Evolutionary conservation across 352 stramenopile genomes (phyloP), one percentile per base, ranked within the genome.

Genomic region (Albugo laibachii): DNA sequence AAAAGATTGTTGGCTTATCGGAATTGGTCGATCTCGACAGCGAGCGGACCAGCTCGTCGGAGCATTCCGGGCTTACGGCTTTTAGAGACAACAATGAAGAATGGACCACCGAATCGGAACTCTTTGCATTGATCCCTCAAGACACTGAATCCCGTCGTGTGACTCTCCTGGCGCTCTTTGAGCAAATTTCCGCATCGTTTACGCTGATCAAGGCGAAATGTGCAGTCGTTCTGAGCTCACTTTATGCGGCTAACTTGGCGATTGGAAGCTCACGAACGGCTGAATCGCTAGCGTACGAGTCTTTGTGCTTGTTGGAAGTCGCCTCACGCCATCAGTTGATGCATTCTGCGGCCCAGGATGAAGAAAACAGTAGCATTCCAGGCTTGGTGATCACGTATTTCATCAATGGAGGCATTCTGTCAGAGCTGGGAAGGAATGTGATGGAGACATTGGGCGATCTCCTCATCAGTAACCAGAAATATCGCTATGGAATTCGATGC

Each of bases 391-490:
- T 71, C 10, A 87, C 66, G 41, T 59, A 80, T 56, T 87, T 84
- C 53, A 73, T 59, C 41, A 85, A 78, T n/a, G 73, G 87, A 39
- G 78, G 73, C 0, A 39, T 92, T 3, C 49, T 87, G 1, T 86
- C 73, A 0, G 65, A 78, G 27, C 55, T 88, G 6, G 78, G 78
- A 1, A 69, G 75, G 10, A 74, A 88, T 39, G 55, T 64, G 4
- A 54, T 92, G 0, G 78, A 92, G 45, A 66, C 55, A 48, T 53
- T 87, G 3, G 75, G 78, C 6, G 83, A 84, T 44, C 63, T 86
- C 21, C 60, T 92, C 46, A 77, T 84, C 44, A 79, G 83, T 55
- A 88, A 83, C 47, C 73, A 81, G 35, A 92, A 92, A 49, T 92
- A 92, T 45, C 76, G 73, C 13, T 88, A 83, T 40, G 76, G 75